Evolutionary conservation across 164 flowering plant genomes (phyloP).

Genomic region (Houttuynia cordata): DNA sequence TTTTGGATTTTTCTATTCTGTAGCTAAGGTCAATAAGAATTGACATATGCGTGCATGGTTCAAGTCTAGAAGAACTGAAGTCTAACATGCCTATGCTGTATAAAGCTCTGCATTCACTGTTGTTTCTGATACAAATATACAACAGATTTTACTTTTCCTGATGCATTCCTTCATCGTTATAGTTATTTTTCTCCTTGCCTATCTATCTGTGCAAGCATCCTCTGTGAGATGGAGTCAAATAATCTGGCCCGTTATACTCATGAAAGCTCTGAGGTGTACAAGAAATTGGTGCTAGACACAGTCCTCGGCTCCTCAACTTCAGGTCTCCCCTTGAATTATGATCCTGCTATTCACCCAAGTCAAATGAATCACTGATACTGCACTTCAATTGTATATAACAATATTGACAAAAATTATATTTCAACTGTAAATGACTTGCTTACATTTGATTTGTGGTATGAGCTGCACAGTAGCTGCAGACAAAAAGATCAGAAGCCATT

Average conservation of each 20-base stretch:
- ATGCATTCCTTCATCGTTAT: no score
- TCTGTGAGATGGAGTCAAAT: constrained; percentile 57
- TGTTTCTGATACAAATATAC: no score
- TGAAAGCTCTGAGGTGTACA: constrained; percentile 42
- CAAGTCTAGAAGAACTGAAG: no score
- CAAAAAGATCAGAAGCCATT: not conserved
- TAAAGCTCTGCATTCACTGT: no score
- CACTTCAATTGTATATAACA: not conserved
- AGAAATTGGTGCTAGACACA: constrained; percentile 56
- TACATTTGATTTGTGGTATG: constrained; percentile 43
- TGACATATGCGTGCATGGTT: no score
- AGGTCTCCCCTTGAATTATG: constrained; percentile 22
- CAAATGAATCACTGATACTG: not conserved
- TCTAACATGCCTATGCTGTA: no score
- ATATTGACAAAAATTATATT: not conserved
- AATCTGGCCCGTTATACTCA: constrained; percentile 55
- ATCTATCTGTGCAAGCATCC: constrained; percentile 52
- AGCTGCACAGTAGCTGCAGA: constrained; percentile 46
- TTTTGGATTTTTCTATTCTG: no score
- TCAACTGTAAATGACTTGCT: constrained; percentile 21
- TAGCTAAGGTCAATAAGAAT: no score
- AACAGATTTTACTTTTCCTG: no score
- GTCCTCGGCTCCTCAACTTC: constrained; percentile 52
- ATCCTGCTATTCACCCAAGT: constrained; percentile 23
- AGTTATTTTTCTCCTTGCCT: not conserved